Conservation (phyloP, 2,329 filamentous ascomycete genomes). For the Penicillium sclerotigenum region DNA sequence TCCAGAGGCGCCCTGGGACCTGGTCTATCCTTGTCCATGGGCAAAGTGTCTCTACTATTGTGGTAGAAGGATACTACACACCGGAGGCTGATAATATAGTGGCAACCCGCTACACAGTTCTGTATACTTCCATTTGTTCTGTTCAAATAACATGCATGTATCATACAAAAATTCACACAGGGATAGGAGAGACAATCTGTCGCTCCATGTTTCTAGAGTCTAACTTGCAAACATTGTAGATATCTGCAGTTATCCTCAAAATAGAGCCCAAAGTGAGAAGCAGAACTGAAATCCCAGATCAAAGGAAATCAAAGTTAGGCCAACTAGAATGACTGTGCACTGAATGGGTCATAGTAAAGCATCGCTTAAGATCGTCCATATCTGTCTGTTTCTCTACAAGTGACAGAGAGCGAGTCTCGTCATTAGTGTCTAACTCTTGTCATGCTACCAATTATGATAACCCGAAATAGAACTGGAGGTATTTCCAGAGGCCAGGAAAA, state of each 20-base stretch:
- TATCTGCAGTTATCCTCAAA: too few relatives aligned
- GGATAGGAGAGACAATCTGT: background rate
- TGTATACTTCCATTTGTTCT: background rate
- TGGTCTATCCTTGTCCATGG: background rate
- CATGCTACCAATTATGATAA: background rate
- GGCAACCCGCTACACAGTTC: constrained; percentile 1
- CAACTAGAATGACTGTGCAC: background rate
- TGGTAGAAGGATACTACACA: too few relatives aligned
- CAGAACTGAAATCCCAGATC: background rate
- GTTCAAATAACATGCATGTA: background rate
- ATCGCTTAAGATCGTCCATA: too few relatives aligned
- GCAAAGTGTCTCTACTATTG: too few relatives aligned
- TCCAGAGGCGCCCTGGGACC: background rate
- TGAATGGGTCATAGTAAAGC: background rate
- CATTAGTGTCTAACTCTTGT: too few relatives aligned
- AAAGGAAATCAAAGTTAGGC: background rate
- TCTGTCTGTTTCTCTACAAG: too few relatives aligned
- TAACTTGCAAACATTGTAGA: background rate
- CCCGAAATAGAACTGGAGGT: background rate
- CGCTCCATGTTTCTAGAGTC: background rate
- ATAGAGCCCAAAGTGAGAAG: background rate
- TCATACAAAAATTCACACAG: background rate
- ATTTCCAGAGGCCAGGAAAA: background rate
- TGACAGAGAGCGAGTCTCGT: too few relatives aligned
- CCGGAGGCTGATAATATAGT: too few relatives aligned